Percentiles rank a stretch among this genome's conserved stretches.
These are phyloP conservation scores for Daldinia sp. DNA, from an alignment of 2,329 filamentous ascomycete genomes.

Conservation along the genomic window DNA sequence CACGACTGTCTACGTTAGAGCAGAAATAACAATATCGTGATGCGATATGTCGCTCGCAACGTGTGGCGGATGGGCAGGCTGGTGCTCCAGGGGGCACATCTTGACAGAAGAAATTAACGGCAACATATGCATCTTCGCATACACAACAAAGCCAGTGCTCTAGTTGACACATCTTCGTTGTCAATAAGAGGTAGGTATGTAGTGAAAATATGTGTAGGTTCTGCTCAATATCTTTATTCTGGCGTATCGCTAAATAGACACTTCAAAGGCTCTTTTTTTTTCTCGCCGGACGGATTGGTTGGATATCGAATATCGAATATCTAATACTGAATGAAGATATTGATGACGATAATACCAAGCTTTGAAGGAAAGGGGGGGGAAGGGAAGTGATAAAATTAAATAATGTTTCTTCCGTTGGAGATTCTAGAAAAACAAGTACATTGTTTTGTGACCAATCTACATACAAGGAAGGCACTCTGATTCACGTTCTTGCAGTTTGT, in stretches of 20 bases:
- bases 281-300: not conserved
- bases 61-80: not conserved
- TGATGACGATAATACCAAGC: not conserved
- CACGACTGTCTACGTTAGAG: not conserved
- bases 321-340: not conserved
- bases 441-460: not conserved
- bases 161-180: constrained; percentile 5
- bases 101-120: not conserved
- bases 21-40: constrained; percentile 2
- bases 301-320: not conserved
- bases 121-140: constrained; percentile 1
- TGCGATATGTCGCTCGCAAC: constrained; percentile 1
- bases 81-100: constrained; percentile 1
- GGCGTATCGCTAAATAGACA: not conserved
- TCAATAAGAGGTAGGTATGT: not conserved
- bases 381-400: not conserved
- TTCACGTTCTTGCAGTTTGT: constrained; percentile 4
- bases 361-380: not conserved
- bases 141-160: constrained; percentile 8
- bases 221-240: not conserved
- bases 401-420: not conserved
- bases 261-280: not conserved
- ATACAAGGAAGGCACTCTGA: not conserved
- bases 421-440: not conserved
- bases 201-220: not conserved